Conservation (phyloP, 2,329 filamentous ascomycete genomes). For the Alternaria ventricosa region DNA sequence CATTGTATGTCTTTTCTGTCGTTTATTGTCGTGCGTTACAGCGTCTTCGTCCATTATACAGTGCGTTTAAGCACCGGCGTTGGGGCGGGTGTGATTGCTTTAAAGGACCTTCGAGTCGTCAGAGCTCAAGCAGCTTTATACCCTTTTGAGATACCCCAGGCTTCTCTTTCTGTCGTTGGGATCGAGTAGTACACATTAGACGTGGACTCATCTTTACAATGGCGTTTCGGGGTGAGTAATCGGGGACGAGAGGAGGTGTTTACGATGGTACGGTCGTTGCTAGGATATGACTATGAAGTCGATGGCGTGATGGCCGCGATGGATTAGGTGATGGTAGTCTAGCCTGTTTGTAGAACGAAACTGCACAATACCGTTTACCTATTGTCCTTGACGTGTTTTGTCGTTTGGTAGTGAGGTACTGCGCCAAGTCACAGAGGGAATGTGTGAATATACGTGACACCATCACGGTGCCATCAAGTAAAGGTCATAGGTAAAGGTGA, state of each 20-base stretch:
- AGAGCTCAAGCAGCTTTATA: conserved; percentile 26
- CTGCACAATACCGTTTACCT: not conserved
- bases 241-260: conserved; percentile 4
- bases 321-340: conserved; percentile 1
- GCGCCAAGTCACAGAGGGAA: not conserved
- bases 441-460: not conserved
- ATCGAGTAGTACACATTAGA: conserved; percentile 22
- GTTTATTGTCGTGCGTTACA: conserved; percentile 16
- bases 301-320: conserved; percentile 7
- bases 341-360: conserved; percentile 10
- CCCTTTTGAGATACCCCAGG: conserved; percentile 34
- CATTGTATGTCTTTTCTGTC: conserved; percentile 23
- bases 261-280: conserved; percentile 5
- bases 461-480: not conserved
- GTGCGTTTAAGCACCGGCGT: conserved; percentile 29
- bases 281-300: not conserved
- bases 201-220: conserved; percentile 16
- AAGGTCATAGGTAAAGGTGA: not conserved
- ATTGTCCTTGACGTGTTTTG: not conserved
- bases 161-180: conserved; percentile 20
- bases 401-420: conserved; percentile 2
- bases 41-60: conserved; percentile 30
- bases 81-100: conserved; percentile 4
- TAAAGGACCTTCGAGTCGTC: conserved; percentile 2
- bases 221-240: conserved; percentile 13